A percentile compares a stretch with the other conserved stretches of the same genome.
phyloP scores from a whole-genome alignment of 2,329 filamentous ascomycete genomes.

The Thelonectria rubi region DNA sequence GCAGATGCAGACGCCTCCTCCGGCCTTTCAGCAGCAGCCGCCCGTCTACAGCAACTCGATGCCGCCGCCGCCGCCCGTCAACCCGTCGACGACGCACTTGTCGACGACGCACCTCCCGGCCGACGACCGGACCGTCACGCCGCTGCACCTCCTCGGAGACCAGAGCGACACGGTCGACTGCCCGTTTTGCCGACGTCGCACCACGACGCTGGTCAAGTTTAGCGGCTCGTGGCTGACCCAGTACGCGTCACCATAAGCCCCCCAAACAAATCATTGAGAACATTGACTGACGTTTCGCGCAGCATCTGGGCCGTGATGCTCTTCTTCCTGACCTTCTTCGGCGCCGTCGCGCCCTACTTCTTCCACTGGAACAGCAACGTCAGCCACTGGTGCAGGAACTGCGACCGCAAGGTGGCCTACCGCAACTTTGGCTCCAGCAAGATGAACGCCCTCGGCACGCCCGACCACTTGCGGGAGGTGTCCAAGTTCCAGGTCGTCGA shows the following conservation, averaged over 20 bases:
- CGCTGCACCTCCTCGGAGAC: constrained; percentile 37
- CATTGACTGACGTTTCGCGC: constrained; percentile 19
- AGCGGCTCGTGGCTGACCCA: constrained; percentile 36
- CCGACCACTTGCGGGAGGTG: constrained; percentile 38
- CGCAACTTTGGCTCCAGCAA: constrained; percentile 19
- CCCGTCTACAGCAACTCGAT: constrained; percentile 1
- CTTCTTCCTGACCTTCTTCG: constrained; percentile 39
- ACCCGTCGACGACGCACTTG: neutral
- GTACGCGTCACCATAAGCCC: constrained; percentile 23
- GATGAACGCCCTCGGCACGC: constrained; percentile 38
- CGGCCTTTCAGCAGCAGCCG: constrained; percentile 1
- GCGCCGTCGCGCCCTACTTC: constrained; percentile 36
- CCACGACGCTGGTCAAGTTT: constrained; percentile 35
- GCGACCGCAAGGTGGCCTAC: constrained; percentile 39
- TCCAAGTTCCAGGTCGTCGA: constrained; percentile 35
- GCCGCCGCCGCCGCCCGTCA: neutral
- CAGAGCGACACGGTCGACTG: constrained; percentile 41
- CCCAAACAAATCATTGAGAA: no score
- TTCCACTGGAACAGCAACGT: constrained; percentile 36
- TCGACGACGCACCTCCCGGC: neutral
- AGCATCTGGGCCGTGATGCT: constrained; percentile 27
- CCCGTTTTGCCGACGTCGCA: constrained; percentile 38
- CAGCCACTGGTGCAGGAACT: constrained; percentile 41
- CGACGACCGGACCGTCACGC: constrained; percentile 32
- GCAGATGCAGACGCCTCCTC: constrained; percentile 8